Evolutionary conservation across 1,284 basidiomycete species (phyloP).

Genomic region (Phaffia rhodozyma): DNA sequence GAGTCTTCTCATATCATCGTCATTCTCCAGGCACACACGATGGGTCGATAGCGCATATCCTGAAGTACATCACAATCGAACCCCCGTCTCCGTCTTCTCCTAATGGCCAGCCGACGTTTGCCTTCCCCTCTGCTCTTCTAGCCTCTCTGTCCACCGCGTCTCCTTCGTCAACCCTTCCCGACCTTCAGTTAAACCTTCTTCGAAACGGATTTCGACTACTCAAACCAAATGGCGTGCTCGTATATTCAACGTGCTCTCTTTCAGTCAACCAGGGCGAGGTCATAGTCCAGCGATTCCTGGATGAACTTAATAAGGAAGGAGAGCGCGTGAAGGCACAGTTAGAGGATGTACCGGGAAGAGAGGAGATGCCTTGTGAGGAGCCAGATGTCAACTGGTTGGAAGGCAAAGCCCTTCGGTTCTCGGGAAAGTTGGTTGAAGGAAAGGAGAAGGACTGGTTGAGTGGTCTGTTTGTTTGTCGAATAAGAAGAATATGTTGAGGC

Average conservation of each 20-base stretch:
- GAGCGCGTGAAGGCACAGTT: background rate
- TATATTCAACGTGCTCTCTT: conserved; percentile 16
- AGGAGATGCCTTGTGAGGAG: conserved; percentile 9
- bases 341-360: conserved; percentile 10
- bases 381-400: conserved; percentile 1
- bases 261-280: conserved; percentile 8
- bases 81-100: background rate
- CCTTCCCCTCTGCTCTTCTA: conserved; percentile 12
- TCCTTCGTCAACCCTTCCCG: conserved; percentile 4
- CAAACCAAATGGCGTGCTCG: conserved; percentile 6
- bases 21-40: background rate
- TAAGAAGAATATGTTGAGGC: conserved; percentile 7
- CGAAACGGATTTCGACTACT: conserved; percentile 15
- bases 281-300: conserved; percentile 12
- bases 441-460: conserved; percentile 17
- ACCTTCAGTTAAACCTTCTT: conserved; percentile 13
- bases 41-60: conserved; percentile 15
- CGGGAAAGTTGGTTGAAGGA: conserved; percentile 4
- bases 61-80: conserved; percentile 12
- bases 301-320: conserved; percentile 4
- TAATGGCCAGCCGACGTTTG: background rate
- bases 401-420: conserved; percentile 13
- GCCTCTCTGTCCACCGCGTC: conserved; percentile 3
- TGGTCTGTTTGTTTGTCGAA: conserved; percentile 15
- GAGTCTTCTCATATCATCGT: background rate